Base-by-base conservation (phyloP, 768 basidiomycete species). In the Sporobolomyces roseus region DNA sequence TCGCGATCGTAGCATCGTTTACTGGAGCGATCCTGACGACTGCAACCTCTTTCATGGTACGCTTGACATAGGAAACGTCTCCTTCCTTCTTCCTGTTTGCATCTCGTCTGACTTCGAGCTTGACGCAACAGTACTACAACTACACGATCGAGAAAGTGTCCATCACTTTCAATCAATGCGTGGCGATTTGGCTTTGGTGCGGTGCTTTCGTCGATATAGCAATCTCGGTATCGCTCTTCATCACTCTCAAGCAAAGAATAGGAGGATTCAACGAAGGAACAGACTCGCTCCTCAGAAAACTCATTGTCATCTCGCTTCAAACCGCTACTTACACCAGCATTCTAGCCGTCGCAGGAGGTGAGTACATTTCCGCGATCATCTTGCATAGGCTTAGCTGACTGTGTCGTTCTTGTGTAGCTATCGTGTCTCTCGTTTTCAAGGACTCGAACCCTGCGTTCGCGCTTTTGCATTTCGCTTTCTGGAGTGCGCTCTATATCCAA, bases 291-390 rank as follows among this genome's bases (percentile, higher is more conserved):
- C 38, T 68, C 1, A 36, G 66, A 0, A 38, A 27, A 14, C 41
- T 68, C 17, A 59, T 52, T 25, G 30, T 35, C 17, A 30, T 53
- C 19, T 38, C 62, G 41, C 43, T 63, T 3, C 27, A 35, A 41
- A 63, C 66, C 1, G 66, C 66, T 2, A 27, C 66, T 2, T 68
- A 68, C 60, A 68, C 66, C 9, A n/a, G 60, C 6, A 4, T 62
- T 6, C 17, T 68, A 1, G 38, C 46, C 25, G 9, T 59, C 19
- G 55, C 33, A 4, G 67, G 67, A 19, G 61, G 62, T 63, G 23
- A 56, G 55, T 14, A 7, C 21, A 9, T 7, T 35, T 19, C 23
- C 52, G 32, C 52, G 32, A 8, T 19, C 30, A 27, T 29, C 13
- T 52, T 27, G 50, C 25, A 9, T 52, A 6, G 12, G 25, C n/a